Evolutionary conservation across 805 yeast genomes (phyloP).

Genomic region (Kodamaea kaohsiungensis): DNA sequence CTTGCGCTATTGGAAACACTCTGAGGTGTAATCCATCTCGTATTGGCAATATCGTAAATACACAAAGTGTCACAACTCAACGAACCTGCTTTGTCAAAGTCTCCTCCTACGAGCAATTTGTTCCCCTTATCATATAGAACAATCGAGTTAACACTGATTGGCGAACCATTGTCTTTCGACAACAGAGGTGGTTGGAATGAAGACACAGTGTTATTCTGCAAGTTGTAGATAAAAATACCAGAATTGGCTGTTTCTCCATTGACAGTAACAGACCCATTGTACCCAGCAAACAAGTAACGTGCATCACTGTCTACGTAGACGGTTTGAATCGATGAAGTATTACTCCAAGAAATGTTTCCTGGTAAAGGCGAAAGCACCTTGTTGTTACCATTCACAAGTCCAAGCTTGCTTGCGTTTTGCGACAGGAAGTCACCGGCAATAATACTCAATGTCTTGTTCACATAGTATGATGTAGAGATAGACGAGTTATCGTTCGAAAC

Average conservation of each 20-base stretch:
- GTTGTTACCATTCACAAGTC: slow-evolving; percentile 23
- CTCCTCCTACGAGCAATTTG: slow-evolving; percentile 71
- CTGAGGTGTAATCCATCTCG: slow-evolving; percentile 55
- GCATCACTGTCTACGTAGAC: slow-evolving; percentile 37
- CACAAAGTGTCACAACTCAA: slow-evolving; percentile 65
- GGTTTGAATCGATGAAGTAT: slow-evolving; percentile 25
- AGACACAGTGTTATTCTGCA: slow-evolving; percentile 42
- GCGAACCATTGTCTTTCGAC: slow-evolving; percentile 40
- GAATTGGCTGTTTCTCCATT: slow-evolving; percentile 21
- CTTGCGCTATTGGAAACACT: slow-evolving; percentile 15
- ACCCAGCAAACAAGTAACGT: slow-evolving; percentile 46
- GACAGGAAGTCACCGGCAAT: slow-evolving; percentile 62
- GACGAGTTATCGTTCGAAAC: slow-evolving; percentile 18
- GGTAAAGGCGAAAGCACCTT: slow-evolving; percentile 19
- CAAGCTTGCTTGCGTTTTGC: slow-evolving; percentile 24
- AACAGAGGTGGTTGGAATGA: slow-evolving; percentile 51
- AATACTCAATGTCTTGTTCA: slow-evolving; percentile 51
- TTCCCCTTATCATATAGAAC: slow-evolving; percentile 32
- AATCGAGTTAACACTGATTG: slow-evolving; percentile 38
- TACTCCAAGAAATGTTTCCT: slow-evolving; percentile 28
- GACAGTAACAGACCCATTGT: slow-evolving; percentile 37
- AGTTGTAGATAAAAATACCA: slow-evolving; percentile 57
- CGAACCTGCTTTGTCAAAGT: slow-evolving; percentile 59
- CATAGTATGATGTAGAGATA: slow-evolving; percentile 37
- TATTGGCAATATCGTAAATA: slow-evolving; percentile 54